phyloP scores from a whole-genome alignment of 129 eudicot species.

The Daucus carota region DH1_v3.0 NC_030389.2:36747001-36747500 shows the following conservation, averaged over 20 bases:
- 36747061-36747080: not conserved
- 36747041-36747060: not conserved
- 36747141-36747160: not conserved
- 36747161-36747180: not conserved
- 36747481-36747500: too few relatives aligned
- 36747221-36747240: too few relatives aligned
- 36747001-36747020: not conserved
- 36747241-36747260: too few relatives aligned
- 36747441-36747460: not conserved
- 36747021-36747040: not conserved
- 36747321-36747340: not conserved
- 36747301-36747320: not conserved
- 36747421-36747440: not conserved
- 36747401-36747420: not conserved
- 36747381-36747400: not conserved
- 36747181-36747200: not conserved
- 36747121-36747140: not conserved
- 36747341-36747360: too few relatives aligned
- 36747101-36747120: not conserved
- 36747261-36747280: too few relatives aligned
- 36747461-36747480: not conserved
- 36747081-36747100: not conserved
- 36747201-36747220: too few relatives aligned
- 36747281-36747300: not conserved
- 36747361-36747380: too few relatives aligned